Percentiles rank a stretch among this genome's conserved stretches.
Conservation (phyloP, 176 grass and related monocot species). For the Aegilops tauschii region DNA sequence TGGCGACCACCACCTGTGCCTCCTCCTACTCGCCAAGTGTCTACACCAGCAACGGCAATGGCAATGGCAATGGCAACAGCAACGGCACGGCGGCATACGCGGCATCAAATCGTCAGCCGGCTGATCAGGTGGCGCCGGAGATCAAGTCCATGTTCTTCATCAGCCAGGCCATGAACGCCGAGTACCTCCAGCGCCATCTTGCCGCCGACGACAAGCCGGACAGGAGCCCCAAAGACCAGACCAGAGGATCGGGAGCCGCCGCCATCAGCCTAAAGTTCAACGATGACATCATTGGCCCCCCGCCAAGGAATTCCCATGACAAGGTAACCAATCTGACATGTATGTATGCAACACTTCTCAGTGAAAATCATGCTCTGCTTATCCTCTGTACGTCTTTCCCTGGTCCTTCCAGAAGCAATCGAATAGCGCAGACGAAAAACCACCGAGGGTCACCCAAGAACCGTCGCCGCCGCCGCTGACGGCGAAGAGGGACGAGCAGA, state of each 20-base stretch:
- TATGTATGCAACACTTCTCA: background rate
- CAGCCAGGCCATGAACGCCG: conserved; percentile 81
- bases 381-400: background rate
- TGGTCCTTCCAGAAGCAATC: background rate
- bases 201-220: conserved; percentile 6
- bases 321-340: conserved; percentile 1
- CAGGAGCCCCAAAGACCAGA: conserved; percentile 12
- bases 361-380: background rate
- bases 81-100: background rate
- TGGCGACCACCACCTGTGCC: background rate
- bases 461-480: background rate
- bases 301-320: conserved; percentile 30
- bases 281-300: background rate
- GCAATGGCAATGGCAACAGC: background rate
- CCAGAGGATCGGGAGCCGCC: conserved; percentile 21
- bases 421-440: conserved; percentile 20
- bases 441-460: conserved; percentile 27
- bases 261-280: conserved; percentile 24
- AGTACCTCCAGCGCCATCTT: conserved; percentile 51
- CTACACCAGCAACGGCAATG: background rate
- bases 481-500: conserved; percentile 17
- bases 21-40: background rate
- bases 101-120: background rate
- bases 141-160: conserved; percentile 95
- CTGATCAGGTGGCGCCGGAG: conserved; percentile 33